Evolutionary conservation across 129 eudicot genomes (phyloP).

Genomic region (Erigeron canadensis): DNA sequence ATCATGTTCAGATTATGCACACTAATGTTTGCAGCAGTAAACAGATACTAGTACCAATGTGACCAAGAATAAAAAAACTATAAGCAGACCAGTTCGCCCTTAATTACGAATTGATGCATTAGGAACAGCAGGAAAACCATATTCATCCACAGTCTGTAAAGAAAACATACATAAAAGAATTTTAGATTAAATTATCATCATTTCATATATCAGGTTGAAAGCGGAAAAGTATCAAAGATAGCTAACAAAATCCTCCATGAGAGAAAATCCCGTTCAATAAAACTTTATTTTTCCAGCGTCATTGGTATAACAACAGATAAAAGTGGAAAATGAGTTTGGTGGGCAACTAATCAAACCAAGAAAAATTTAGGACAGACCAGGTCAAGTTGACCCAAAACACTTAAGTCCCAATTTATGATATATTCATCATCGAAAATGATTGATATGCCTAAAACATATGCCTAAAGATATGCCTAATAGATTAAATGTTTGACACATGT

Average conservation of each 20-base stretch:
- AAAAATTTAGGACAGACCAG: too few relatives aligned
- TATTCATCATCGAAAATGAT: too few relatives aligned
- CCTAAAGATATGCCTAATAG: too few relatives aligned
- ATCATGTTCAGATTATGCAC: constrained; percentile 38
- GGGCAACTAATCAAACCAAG: background rate
- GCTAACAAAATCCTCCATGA: background rate
- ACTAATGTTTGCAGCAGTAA: constrained; percentile 30
- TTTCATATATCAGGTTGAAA: background rate
- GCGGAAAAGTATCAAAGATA: background rate
- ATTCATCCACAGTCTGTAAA: constrained; percentile 85
- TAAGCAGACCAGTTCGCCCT: constrained; percentile 12
- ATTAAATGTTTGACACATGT: too few relatives aligned
- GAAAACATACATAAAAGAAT: constrained; percentile 1
- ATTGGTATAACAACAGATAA: background rate
- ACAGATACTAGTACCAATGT: background rate
- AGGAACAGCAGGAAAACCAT: constrained; percentile 90
- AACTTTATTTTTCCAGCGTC: background rate
- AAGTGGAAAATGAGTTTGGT: background rate
- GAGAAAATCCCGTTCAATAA: background rate
- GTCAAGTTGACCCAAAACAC: too few relatives aligned
- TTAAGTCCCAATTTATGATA: too few relatives aligned
- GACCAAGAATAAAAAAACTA: constrained; percentile 11
- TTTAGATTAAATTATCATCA: background rate
- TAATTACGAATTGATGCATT: constrained; percentile 79
- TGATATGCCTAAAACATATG: too few relatives aligned